Evolutionary conservation across 306 rosid species (phyloP).

Genomic region (Lathyrus oleraceus): DNA sequence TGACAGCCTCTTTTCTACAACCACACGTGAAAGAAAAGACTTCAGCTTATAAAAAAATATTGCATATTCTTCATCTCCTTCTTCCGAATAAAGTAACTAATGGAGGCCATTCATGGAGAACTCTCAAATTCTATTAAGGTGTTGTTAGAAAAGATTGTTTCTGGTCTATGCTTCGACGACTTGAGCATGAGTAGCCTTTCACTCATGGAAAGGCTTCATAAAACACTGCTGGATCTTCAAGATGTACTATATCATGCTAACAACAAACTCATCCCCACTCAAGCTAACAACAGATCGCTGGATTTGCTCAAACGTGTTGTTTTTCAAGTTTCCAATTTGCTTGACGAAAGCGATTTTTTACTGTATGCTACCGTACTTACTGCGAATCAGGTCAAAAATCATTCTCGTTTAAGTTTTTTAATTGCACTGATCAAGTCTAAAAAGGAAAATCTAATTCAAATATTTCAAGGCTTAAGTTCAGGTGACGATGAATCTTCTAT

Average conservation of each 20-base stretch:
- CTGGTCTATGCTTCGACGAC: background rate
- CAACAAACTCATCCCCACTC: too few relatives aligned
- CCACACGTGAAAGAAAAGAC: too few relatives aligned
- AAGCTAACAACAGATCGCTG: background rate
- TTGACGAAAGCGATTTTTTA: background rate
- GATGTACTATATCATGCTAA: background rate
- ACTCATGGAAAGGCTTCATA: background rate
- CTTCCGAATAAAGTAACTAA: background rate
- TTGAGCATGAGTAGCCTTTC: background rate
- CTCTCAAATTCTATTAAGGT: background rate
- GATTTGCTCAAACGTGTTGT: background rate
- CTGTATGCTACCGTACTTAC: background rate
- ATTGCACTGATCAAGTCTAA: conserved; percentile 2
- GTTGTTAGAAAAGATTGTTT: background rate
- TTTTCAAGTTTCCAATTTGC: background rate
- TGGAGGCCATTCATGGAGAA: background rate
- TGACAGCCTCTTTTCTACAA: too few relatives aligned
- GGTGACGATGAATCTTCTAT: conserved; percentile 36
- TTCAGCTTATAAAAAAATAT: too few relatives aligned
- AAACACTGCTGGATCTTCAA: background rate
- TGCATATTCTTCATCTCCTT: background rate
- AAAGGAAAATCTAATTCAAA: conserved; percentile 15
- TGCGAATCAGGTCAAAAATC: too few relatives aligned
- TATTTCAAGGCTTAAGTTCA: conserved; percentile 3
- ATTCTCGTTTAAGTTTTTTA: too few relatives aligned